Conservation (phyloP, 2,329 filamentous ascomycete species). For the Colletotrichum tanaceti region DNA sequence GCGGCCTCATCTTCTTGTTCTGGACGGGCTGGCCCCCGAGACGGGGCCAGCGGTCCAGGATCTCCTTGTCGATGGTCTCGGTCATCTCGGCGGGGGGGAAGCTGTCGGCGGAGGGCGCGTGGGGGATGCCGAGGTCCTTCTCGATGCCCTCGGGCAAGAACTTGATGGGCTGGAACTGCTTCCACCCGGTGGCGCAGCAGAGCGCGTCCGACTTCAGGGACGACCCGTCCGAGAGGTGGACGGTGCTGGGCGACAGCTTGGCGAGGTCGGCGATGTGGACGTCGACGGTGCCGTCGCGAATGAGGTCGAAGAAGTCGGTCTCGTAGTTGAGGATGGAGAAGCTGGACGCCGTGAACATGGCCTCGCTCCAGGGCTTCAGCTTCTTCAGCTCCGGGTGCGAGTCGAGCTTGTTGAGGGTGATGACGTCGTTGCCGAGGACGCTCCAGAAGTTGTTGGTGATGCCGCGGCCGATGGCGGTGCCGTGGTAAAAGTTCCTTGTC, state of each 20-base stretch:
- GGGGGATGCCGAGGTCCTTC: conserved; percentile 62
- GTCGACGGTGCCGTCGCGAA: conserved; percentile 62
- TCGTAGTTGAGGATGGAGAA: conserved; percentile 72
- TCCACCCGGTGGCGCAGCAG: conserved; percentile 70
- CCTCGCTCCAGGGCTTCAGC: conserved; percentile 63
- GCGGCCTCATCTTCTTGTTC: conserved; percentile 35
- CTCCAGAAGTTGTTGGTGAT: conserved; percentile 69
- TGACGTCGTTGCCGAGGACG: conserved; percentile 66
- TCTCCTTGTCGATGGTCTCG: conserved; percentile 34
- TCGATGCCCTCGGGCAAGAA: conserved; percentile 63
- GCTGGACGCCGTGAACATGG: conserved; percentile 65
- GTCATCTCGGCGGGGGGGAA: conserved; percentile 29
- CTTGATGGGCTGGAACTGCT: conserved; percentile 61
- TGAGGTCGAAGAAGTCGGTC: conserved; percentile 67
- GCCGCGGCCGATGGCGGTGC: conserved; percentile 65
- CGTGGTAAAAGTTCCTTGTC: conserved; percentile 67
- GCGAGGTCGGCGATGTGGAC: conserved; percentile 65
- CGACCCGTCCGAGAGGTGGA: conserved; percentile 64
- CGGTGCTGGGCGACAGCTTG: conserved; percentile 55
- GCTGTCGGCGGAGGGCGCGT: conserved; percentile 43
- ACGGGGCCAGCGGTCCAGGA: conserved; percentile 30
- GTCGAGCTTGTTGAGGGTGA: conserved; percentile 65
- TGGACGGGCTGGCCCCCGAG: conserved; percentile 32
- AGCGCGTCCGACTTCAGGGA: conserved; percentile 62
- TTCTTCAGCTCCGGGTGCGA: conserved; percentile 63